phyloP scores from a whole-genome alignment of 331 rosid genomes.

The Pyrus hybrid region DNA sequence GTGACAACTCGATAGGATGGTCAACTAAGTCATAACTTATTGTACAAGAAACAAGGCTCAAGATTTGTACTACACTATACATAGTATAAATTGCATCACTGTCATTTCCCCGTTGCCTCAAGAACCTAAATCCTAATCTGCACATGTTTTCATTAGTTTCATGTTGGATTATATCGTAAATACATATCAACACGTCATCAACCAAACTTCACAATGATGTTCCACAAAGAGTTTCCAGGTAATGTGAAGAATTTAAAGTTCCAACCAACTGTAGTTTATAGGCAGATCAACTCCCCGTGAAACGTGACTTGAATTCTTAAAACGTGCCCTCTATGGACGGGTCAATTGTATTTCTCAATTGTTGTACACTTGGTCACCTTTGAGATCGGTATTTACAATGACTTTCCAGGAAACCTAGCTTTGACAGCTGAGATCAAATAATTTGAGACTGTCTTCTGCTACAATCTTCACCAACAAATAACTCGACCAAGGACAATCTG shows the following conservation, averaged over 20 bases:
- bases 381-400: background rate
- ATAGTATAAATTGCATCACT: background rate
- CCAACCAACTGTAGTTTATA: background rate
- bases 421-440: background rate
- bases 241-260: background rate
- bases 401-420: background rate
- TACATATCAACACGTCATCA: background rate
- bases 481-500: slow-evolving; percentile 13
- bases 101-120: background rate
- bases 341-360: background rate
- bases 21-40: background rate
- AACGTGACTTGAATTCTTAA: background rate
- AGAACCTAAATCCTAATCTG: background rate
- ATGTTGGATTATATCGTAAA: background rate
- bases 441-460: background rate
- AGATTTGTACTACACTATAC: background rate
- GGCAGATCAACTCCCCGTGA: background rate
- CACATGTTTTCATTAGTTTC: too few relatives aligned
- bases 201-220: background rate
- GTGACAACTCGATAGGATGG: background rate
- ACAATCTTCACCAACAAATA: background rate
- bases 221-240: background rate
- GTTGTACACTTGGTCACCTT: background rate
- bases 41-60: background rate
- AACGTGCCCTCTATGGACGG: background rate